A percentile compares a stretch with the other conserved stretches of the same genome.
These are phyloP conservation scores for Puccinia triticina DNA, from an alignment of 1,284 basidiomycete species.

Conservation along the genomic window DNA sequence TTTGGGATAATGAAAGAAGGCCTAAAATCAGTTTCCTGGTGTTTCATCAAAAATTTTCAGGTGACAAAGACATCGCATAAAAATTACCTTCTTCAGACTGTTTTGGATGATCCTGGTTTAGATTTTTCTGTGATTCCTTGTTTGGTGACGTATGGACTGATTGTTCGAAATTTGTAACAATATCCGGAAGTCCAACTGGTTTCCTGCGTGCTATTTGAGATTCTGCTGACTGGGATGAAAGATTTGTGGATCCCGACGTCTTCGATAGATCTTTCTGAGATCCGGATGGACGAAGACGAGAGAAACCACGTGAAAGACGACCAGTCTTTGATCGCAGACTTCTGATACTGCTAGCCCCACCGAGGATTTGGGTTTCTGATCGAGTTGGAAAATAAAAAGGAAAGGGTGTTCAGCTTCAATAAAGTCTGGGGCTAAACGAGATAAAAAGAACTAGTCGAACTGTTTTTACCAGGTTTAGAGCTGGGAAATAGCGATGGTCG, in stretches of 20 bases:
- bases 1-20: too few species aligned
- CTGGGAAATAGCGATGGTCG: background rate
- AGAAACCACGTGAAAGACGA: background rate
- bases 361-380: background rate
- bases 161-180: background rate
- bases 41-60: too few species aligned
- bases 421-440: background rate
- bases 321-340: background rate
- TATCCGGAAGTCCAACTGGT: background rate
- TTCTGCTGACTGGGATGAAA: background rate
- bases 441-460: background rate
- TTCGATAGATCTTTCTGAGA: background rate
- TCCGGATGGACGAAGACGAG: background rate
- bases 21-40: too few species aligned
- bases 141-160: background rate
- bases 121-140: background rate
- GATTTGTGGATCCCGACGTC: background rate
- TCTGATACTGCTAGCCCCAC: background rate
- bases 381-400: background rate
- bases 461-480: background rate
- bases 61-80: too few species aligned
- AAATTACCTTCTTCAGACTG: too few species aligned
- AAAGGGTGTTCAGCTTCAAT: background rate
- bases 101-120: background rate
- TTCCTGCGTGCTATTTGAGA: background rate